These are phyloP conservation scores for Erysimum cheiri DNA, from an alignment of 441 rosid genomes.

Conservation along the genomic window DNA sequence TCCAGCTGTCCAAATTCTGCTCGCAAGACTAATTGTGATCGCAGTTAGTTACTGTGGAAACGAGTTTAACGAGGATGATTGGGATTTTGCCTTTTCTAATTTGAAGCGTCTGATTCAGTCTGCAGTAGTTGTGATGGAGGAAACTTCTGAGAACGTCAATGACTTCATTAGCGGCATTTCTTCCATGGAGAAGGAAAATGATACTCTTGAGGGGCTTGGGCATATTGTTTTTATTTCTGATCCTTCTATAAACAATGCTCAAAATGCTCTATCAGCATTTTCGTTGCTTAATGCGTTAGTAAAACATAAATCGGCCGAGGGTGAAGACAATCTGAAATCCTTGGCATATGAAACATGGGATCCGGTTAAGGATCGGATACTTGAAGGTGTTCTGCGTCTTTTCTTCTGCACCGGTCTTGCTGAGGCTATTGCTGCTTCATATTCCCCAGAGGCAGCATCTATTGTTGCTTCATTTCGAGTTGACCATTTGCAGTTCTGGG, in stretches of 20 bases:
- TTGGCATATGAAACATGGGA: conserved; percentile 66
- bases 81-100: conserved; percentile 77
- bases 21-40: conserved; percentile 70
- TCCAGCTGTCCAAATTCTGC: conserved; percentile 62
- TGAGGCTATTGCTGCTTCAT: conserved; percentile 80
- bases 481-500: conserved; percentile 74
- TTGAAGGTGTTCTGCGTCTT: conserved; percentile 85
- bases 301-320: conserved; percentile 47
- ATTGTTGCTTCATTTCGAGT: conserved; percentile 69
- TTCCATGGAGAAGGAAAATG: conserved; percentile 48
- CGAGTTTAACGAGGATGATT: conserved; percentile 83
- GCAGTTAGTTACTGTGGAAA: conserved; percentile 89
- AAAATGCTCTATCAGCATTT: conserved; percentile 76
- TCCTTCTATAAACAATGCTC: conserved; percentile 57
- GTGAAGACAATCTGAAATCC: conserved; percentile 43
- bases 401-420: conserved; percentile 90
- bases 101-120: conserved; percentile 85
- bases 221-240: conserved; percentile 61
- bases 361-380: conserved; percentile 63
- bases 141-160: conserved; percentile 77
- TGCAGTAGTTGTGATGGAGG: conserved; percentile 90
- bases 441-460: conserved; percentile 67
- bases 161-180: conserved; percentile 56
- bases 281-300: conserved; percentile 56
- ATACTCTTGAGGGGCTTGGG: conserved; percentile 60